Percentiles rank a stretch among this genome's conserved stretches.
Evolutionary conservation across 129 eudicot genomes (phyloP).

Genomic region (Centrapalus pauciflorus): DNA sequence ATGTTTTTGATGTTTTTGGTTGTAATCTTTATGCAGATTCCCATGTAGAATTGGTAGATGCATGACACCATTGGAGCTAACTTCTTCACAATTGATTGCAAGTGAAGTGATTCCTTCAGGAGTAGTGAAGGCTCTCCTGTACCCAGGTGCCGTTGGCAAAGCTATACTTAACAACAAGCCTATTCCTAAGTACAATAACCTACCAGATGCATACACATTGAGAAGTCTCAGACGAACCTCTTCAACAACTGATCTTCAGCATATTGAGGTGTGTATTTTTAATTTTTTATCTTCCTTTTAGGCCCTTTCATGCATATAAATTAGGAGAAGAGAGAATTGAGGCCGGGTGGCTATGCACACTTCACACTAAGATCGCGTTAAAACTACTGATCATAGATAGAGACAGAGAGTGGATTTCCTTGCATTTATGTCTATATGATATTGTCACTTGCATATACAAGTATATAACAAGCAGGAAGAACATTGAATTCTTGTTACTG

Average conservation of each 20-base stretch:
- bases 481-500: no score
- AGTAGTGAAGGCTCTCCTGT: constrained; percentile 44
- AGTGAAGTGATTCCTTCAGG: constrained; percentile 44
- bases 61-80: constrained; percentile 50
- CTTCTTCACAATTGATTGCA: constrained; percentile 44
- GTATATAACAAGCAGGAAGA: no score
- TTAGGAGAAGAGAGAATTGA: no score
- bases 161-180: constrained; percentile 25
- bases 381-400: no score
- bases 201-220: constrained; percentile 31
- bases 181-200: constrained; percentile 35
- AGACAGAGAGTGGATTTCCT: no score
- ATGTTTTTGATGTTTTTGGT: not conserved
- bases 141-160: constrained; percentile 50
- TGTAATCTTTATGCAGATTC: constrained; percentile 37
- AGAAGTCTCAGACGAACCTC: constrained; percentile 12
- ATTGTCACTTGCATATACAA: no score
- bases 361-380: no score
- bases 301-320: no score
- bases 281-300: not conserved
- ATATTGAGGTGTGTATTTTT: constrained; percentile 48
- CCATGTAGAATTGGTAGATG: constrained; percentile 65
- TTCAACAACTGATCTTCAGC: constrained; percentile 41
- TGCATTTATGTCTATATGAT: no score
- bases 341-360: no score